These are phyloP conservation scores for Zoysia pacifica DNA, from an alignment of 176 grass and related monocot genomes.

Conservation along the genomic window DNA sequence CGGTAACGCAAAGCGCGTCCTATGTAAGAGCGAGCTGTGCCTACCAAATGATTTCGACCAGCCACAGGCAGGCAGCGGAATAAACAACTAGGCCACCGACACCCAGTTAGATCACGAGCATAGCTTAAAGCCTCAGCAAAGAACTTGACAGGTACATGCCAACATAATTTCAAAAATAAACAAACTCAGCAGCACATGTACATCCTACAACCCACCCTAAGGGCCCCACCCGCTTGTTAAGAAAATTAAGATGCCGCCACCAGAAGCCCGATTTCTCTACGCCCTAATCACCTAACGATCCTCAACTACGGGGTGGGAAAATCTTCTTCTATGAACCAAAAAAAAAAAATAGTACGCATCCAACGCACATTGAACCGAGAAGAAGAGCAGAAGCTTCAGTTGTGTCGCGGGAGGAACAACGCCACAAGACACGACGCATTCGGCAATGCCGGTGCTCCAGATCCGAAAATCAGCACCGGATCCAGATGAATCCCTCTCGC, in stretches of 20 bases:
- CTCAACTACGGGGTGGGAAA: not conserved
- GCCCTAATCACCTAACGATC: not conserved
- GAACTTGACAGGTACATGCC: constrained; percentile 45
- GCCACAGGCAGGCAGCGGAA: not conserved
- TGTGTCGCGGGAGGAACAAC: too few species aligned
- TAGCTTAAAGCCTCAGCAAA: constrained; percentile 53
- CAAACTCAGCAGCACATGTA: constrained; percentile 31
- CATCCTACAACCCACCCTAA: constrained; percentile 12
- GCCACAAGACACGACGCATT: too few species aligned
- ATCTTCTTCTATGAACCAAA: not conserved
- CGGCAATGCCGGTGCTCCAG: constrained; percentile 31
- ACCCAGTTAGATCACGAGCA: constrained; percentile 32
- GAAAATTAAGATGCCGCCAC: constrained; percentile 12
- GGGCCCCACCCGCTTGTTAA: constrained; percentile 11
- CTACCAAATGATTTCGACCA: constrained; percentile 29
- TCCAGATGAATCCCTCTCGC: constrained; percentile 22
- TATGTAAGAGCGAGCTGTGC: not conserved
- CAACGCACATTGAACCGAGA: not conserved
- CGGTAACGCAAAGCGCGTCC: constrained; percentile 5
- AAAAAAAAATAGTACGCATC: not conserved
- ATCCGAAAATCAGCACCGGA: constrained; percentile 31
- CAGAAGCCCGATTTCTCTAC: constrained; percentile 15
- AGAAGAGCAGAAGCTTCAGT: too few species aligned
- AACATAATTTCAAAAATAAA: constrained; percentile 43
- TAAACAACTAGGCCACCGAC: constrained; percentile 36